phyloP scores from a whole-genome alignment of 106 monocot genomes.

The Posidonia australis region DNA sequence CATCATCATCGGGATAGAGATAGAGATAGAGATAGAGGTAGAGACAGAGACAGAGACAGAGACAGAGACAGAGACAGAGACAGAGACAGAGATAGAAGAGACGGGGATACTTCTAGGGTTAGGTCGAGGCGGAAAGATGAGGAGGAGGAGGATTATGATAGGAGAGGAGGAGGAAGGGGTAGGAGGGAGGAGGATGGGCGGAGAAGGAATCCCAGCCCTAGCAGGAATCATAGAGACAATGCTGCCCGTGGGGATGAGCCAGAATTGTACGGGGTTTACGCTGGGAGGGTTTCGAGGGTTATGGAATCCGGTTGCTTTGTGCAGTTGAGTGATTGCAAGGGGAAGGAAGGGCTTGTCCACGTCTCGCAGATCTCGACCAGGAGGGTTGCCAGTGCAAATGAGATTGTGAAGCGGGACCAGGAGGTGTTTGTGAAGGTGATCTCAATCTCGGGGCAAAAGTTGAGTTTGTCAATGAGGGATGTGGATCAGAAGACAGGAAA shows the following conservation, averaged over 20 bases:
- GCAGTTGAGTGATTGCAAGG: constrained; percentile 49
- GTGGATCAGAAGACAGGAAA: constrained; percentile 80
- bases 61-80: constrained; percentile 17
- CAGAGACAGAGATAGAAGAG: constrained; percentile 21
- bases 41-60: no score
- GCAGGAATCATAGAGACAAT: not conserved
- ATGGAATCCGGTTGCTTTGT: constrained; percentile 96
- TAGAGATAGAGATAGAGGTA: constrained; percentile 4
- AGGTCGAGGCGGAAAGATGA: constrained; percentile 4
- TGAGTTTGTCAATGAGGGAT: constrained; percentile 81
- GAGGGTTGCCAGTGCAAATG: constrained; percentile 61
- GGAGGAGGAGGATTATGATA: constrained; percentile 5
- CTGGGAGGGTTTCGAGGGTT: constrained; percentile 66
- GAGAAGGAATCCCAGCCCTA: not conserved
- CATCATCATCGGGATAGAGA: constrained; percentile 21
- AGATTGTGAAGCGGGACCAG: constrained; percentile 70
- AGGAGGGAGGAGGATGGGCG: constrained; percentile 6
- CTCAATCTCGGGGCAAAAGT: constrained; percentile 68
- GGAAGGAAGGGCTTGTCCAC: constrained; percentile 81
- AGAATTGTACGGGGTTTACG: constrained; percentile 64
- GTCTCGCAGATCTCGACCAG: constrained; percentile 68
- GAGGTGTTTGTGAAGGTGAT: constrained; percentile 84
- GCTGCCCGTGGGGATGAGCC: constrained; percentile 25
- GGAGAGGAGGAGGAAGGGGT: constrained; percentile 11
- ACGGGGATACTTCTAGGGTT: constrained; percentile 13